phyloP scores from a whole-genome alignment of 1,284 basidiomycete genomes.

The Ganoderma multipileum region DNA sequence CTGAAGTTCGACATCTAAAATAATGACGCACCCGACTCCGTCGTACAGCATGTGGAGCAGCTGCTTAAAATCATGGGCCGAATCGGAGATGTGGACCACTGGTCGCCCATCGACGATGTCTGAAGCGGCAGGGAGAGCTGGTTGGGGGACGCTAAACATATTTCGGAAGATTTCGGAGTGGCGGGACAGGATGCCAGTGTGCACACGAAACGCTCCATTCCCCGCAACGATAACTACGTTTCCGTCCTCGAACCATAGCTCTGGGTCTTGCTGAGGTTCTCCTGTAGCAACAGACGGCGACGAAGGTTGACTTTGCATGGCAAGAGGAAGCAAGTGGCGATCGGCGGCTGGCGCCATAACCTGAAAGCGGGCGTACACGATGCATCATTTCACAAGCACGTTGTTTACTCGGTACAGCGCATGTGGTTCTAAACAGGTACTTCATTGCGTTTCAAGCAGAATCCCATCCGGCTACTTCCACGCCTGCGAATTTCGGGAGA shows the following conservation, averaged over 20 bases:
- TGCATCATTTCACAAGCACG: no score
- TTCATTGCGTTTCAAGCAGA: not conserved
- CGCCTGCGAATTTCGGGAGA: not conserved
- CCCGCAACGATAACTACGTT: conserved; percentile 1
- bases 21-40: not conserved
- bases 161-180: conserved; percentile 8
- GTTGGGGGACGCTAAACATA: conserved; percentile 4
- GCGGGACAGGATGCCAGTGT: conserved; percentile 5
- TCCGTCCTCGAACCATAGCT: conserved; percentile 11
- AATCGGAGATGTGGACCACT: conserved; percentile 8
- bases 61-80: conserved; percentile 1
- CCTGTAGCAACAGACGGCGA: not conserved
- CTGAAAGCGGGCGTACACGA: no score
- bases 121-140: not conserved
- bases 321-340: not conserved
- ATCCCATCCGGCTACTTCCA: not conserved
- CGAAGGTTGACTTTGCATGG: not conserved
- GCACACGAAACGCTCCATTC: not conserved
- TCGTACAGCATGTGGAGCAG: not conserved
- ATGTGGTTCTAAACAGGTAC: no score
- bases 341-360: not conserved
- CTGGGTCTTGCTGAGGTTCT: not conserved
- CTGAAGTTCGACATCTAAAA: no score
- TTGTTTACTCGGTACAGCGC: no score
- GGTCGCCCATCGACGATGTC: not conserved